phyloP scores from a whole-genome alignment of 768 basidiomycete species.

The Termitomyces eurrhizus region DNA sequence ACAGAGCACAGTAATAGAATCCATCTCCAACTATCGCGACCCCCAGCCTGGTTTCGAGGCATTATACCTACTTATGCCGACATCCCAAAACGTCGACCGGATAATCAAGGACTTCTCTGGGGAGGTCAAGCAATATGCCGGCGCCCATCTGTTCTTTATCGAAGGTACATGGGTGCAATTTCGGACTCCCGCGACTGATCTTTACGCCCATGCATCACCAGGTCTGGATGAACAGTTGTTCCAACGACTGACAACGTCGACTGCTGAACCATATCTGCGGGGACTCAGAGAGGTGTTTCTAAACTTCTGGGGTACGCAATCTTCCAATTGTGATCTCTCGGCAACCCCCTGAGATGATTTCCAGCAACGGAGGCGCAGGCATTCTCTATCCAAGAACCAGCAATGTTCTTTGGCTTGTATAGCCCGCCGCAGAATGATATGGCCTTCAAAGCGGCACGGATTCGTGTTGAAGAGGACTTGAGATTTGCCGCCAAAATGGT shows the following conservation, averaged over 20 bases:
- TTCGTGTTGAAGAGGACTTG: conserved; percentile 85
- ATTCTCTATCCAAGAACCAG: conserved; percentile 77
- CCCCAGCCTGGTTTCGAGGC: conserved; percentile 87
- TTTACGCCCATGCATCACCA: conserved; percentile 24
- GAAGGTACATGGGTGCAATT: conserved; percentile 49
- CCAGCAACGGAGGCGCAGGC: conserved; percentile 82
- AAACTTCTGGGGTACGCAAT: conserved; percentile 83
- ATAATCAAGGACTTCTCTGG: conserved; percentile 79
- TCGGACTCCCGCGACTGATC: neutral
- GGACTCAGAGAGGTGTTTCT: conserved; percentile 83
- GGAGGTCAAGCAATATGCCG: conserved; percentile 66
- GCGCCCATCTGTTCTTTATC: conserved; percentile 89
- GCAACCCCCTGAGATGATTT: conserved; percentile 5
- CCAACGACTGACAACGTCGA: conserved; percentile 65
- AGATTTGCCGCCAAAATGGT: conserved; percentile 71
- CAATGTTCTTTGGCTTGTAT: conserved; percentile 84
- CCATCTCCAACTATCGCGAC: conserved; percentile 77
- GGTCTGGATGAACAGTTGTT: conserved; percentile 79
- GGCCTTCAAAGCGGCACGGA: conserved; percentile 62
- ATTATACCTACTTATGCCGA: conserved; percentile 92
- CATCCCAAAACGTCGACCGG: conserved; percentile 88
- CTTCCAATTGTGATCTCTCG: neutral
- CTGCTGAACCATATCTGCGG: conserved; percentile 75
- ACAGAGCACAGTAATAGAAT: conserved; percentile 76
- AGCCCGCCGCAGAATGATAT: conserved; percentile 75